A percentile compares a stretch with the other conserved stretches of the same genome.
These are phyloP conservation scores for Phaeotremella skinneri DNA, from an alignment of 768 basidiomycete genomes.

Conservation along the genomic window DNA sequence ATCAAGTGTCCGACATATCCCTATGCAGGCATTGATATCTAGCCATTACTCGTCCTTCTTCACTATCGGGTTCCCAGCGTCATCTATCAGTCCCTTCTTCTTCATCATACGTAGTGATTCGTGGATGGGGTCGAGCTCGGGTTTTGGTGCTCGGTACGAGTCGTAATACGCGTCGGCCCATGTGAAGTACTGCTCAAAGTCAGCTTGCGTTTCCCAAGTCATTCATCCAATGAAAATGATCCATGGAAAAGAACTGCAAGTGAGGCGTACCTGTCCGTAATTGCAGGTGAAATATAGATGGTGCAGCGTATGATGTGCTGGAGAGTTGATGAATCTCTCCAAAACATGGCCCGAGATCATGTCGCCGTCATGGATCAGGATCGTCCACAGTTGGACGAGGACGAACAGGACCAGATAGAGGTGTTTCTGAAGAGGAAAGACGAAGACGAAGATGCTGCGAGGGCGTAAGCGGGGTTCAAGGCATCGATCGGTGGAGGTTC, in stretches of 20 bases:
- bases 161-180: slow-evolving; percentile 81
- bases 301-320: slow-evolving; percentile 94
- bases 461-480: not conserved
- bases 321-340: slow-evolving; percentile 92
- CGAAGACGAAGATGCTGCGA: slow-evolving; percentile 65
- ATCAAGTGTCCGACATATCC: too few relatives aligned
- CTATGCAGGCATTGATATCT: not conserved
- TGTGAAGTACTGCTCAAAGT: slow-evolving; percentile 79
- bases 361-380: slow-evolving; percentile 97
- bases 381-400: slow-evolving; percentile 89
- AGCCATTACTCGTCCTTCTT: slow-evolving; percentile 27
- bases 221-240: slow-evolving; percentile 22
- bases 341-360: slow-evolving; percentile 91
- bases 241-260: not conserved
- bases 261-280: slow-evolving; percentile 67
- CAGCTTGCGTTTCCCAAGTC: not conserved
- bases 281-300: slow-evolving; percentile 97
- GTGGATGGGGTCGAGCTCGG: slow-evolving; percentile 74
- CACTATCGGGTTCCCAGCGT: slow-evolving; percentile 31
- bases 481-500: not conserved
- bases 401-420: slow-evolving; percentile 84
- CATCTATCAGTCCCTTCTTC: slow-evolving; percentile 55
- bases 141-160: slow-evolving; percentile 85
- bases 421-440: slow-evolving; percentile 85
- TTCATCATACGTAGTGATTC: slow-evolving; percentile 56